phyloP scores from a whole-genome alignment of 2,329 filamentous ascomycete species.

The Mycogone perniciosa region DNA sequence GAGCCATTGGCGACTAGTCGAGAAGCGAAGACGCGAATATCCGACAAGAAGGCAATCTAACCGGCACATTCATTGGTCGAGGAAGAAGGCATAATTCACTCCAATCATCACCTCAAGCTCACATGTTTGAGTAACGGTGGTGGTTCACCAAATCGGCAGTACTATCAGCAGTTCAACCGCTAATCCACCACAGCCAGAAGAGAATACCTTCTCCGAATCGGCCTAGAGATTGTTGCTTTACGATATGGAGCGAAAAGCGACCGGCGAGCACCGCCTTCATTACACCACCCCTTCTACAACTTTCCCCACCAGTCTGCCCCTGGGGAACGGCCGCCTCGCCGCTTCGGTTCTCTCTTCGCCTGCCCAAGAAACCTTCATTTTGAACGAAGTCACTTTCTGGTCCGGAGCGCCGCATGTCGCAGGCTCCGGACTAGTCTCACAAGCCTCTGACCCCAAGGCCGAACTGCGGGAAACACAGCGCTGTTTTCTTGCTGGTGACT shows the following conservation, averaged over 20 bases:
- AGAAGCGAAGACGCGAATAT: too few relatives aligned
- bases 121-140: too few relatives aligned
- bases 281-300: constrained; percentile 5
- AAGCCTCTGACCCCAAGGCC: constrained; percentile 2
- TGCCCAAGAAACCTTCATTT: constrained; percentile 1
- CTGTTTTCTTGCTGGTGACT: constrained; percentile 6
- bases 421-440: constrained; percentile 1
- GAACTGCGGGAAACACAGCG: constrained; percentile 11
- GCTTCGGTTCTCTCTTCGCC: constrained; percentile 9
- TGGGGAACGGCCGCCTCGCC: constrained; percentile 9
- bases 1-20: too few relatives aligned
- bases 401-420: constrained; percentile 1
- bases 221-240: too few relatives aligned
- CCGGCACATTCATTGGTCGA: too few relatives aligned
- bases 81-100: too few relatives aligned
- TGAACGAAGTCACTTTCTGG: constrained; percentile 12
- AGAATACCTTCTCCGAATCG: too few relatives aligned
- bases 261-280: constrained; percentile 7
- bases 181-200: too few relatives aligned
- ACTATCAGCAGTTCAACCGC: too few relatives aligned
- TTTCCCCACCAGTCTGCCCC: constrained; percentile 9
- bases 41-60: too few relatives aligned
- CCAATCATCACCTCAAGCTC: too few relatives aligned
- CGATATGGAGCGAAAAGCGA: neutral
- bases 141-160: too few relatives aligned